Evolutionary conservation across 2,329 filamentous ascomycete genomes (phyloP).

Genomic region (Berkeleyomyces rouxiae): DNA sequence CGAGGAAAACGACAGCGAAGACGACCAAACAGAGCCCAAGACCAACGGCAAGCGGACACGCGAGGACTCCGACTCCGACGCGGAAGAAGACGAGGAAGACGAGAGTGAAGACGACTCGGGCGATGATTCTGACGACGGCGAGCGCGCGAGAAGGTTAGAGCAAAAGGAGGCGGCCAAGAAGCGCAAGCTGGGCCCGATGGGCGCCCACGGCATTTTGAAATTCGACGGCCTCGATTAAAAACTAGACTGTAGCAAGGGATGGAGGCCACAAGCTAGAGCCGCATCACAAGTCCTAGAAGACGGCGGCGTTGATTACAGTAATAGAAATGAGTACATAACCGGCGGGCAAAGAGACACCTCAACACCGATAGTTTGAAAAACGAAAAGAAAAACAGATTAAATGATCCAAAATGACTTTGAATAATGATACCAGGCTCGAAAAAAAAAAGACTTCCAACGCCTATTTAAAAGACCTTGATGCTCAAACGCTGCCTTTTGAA

Average conservation of each 20-base stretch:
- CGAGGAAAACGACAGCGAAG: slow-evolving; percentile 16
- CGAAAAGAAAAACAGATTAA: too few relatives aligned
- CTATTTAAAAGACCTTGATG: not conserved
- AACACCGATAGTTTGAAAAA: too few relatives aligned
- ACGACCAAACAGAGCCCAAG: slow-evolving; percentile 8
- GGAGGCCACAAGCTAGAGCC: too few relatives aligned
- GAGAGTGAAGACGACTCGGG: slow-evolving; percentile 26
- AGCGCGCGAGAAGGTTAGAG: slow-evolving; percentile 16
- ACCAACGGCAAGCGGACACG: slow-evolving; percentile 3
- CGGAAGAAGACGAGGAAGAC: slow-evolving; percentile 32
- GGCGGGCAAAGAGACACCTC: too few relatives aligned
- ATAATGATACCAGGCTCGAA: too few relatives aligned
- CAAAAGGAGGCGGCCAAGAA: slow-evolving; percentile 19
- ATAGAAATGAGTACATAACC: too few relatives aligned
- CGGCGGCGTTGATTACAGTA: too few relatives aligned
- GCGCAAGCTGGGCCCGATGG: slow-evolving; percentile 31
- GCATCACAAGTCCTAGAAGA: too few relatives aligned
- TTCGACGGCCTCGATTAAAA: slow-evolving; percentile 31
- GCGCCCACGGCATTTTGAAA: slow-evolving; percentile 34
- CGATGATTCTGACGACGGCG: slow-evolving; percentile 13
- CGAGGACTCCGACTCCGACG: slow-evolving; percentile 25
- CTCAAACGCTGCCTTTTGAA: not conserved
- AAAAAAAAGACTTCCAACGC: not conserved
- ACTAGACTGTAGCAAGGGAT: not conserved
- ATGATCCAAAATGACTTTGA: too few relatives aligned